Conservation (phyloP, 2,329 filamentous ascomycete genomes). For the Sporothrix pallida region DNA sequence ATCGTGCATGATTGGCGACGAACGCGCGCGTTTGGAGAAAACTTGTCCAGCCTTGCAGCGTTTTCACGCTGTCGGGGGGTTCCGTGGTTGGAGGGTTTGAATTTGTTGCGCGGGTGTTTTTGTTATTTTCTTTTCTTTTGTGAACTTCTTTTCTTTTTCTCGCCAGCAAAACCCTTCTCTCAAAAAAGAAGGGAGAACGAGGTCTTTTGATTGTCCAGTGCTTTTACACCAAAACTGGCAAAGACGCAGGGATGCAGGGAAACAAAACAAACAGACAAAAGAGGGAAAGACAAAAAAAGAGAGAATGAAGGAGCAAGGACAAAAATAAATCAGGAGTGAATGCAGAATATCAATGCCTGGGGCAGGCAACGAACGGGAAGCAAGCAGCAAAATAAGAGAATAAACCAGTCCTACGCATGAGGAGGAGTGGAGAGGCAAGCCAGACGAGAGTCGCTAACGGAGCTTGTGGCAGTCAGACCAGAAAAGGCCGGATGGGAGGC, state of each 20-base stretch:
- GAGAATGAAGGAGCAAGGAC: background rate
- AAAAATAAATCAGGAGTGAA: background rate
- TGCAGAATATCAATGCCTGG: slow-evolving; percentile 24
- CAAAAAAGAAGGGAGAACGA: background rate
- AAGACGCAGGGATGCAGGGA: slow-evolving; percentile 22
- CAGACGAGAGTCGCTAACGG: background rate
- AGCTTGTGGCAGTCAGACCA: slow-evolving; percentile 12
- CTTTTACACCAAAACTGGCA: slow-evolving; percentile 5
- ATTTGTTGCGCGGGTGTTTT: background rate
- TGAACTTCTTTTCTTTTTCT: background rate
- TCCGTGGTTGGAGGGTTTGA: background rate
- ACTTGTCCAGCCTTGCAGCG: slow-evolving; percentile 21
- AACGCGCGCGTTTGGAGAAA: slow-evolving; percentile 2
- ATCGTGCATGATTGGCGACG: slow-evolving; percentile 41
- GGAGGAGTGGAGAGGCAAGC: slow-evolving; percentile 15
- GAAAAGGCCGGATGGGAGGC: background rate
- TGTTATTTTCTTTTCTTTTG: slow-evolving; percentile 15
- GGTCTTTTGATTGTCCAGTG: slow-evolving; percentile 21
- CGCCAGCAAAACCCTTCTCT: slow-evolving; percentile 21
- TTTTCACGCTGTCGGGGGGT: slow-evolving; percentile 6
- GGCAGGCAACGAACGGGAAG: background rate
- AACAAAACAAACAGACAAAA: slow-evolving; percentile 21
- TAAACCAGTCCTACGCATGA: background rate
- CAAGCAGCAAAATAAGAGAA: background rate
- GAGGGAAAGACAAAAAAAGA: slow-evolving; percentile 7